These are phyloP conservation scores for Debaryomyces psychrophilus DNA, from an alignment of 1,139 yeast species.

Conservation along the genomic window DNA sequence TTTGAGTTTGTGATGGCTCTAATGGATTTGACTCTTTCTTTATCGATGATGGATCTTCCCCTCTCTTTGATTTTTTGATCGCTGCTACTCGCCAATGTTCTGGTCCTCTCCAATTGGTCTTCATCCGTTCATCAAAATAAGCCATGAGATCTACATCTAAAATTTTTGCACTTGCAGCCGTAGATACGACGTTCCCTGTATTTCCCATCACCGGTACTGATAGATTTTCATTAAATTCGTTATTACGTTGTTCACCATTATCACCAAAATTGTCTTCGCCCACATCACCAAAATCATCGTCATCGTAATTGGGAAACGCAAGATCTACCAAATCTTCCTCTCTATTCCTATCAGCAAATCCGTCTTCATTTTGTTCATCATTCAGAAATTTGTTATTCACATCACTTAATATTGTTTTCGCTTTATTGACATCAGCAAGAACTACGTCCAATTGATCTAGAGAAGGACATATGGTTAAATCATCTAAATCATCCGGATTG, in stretches of 20 bases:
- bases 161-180: slow-evolving; percentile 35
- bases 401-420: slow-evolving; percentile 54
- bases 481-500: slow-evolving; percentile 39
- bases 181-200: slow-evolving; percentile 14
- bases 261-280: slow-evolving; percentile 21
- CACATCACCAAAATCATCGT: slow-evolving; percentile 36
- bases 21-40: slow-evolving; percentile 15
- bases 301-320: slow-evolving; percentile 33
- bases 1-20: slow-evolving; percentile 14
- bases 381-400: slow-evolving; percentile 41
- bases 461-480: slow-evolving; percentile 62
- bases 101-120: slow-evolving; percentile 85
- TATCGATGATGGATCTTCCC: slow-evolving; percentile 18
- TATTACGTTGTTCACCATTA: slow-evolving; percentile 22
- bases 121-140: slow-evolving; percentile 73
- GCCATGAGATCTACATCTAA: slow-evolving; percentile 73
- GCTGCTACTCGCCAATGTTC: slow-evolving; percentile 88
- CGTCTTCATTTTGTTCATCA: slow-evolving; percentile 21
- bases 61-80: slow-evolving; percentile 38
- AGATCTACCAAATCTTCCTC: slow-evolving; percentile 22
- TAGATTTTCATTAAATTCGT: slow-evolving; percentile 25
- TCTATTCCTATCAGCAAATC: slow-evolving; percentile 15
- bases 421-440: slow-evolving; percentile 58
- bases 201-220: slow-evolving; percentile 29
- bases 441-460: slow-evolving; percentile 59